Evolutionary conservation across 805 yeast genomes (phyloP).

Genomic region (Candida tammaniensis): DNA sequence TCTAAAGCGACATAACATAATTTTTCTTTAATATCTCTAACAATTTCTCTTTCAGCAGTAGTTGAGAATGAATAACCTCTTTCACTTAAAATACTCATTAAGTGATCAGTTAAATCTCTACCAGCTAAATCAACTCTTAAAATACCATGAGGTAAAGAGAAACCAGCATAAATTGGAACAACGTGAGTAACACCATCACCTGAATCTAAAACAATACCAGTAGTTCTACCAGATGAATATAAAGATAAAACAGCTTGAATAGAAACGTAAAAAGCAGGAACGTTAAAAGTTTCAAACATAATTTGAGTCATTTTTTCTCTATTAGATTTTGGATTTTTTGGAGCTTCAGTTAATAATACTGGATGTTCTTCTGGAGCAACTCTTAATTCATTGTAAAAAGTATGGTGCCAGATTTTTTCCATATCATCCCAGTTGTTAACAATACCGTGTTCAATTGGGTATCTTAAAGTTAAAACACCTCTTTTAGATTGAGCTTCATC

Average conservation of each 20-base stretch:
- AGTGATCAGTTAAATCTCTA: slow-evolving; percentile 98
- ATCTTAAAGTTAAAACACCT: slow-evolving; percentile 98
- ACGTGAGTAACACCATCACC: slow-evolving; percentile 99
- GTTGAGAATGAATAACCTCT: slow-evolving; percentile 99
- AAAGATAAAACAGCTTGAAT: slow-evolving; percentile 98
- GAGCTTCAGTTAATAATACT: slow-evolving; percentile 98
- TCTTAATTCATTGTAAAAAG: slow-evolving; percentile 99
- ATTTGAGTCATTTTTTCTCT: slow-evolving; percentile 99
- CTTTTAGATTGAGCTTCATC: slow-evolving; percentile 99
- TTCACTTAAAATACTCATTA: slow-evolving; percentile 97
- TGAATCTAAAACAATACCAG: slow-evolving; percentile 98
- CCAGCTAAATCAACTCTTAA: slow-evolving; percentile 99
- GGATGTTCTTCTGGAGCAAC: slow-evolving; percentile 99
- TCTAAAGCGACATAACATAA: slow-evolving; percentile 98
- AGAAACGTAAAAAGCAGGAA: slow-evolving; percentile 98
- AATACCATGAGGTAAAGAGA: slow-evolving; percentile 98
- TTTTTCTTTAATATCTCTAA: slow-evolving; percentile 86
- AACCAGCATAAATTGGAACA: slow-evolving; percentile 99
- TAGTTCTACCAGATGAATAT: slow-evolving; percentile 99
- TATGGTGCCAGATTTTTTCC: slow-evolving; percentile 99
- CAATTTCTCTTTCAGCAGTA: slow-evolving; percentile 98
- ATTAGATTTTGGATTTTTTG: slow-evolving; percentile 99
- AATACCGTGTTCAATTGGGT: slow-evolving; percentile 99
- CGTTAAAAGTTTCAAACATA: slow-evolving; percentile 98
- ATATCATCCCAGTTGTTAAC: slow-evolving; percentile 99